These are phyloP conservation scores for Metschnikowia vanudenii DNA, from an alignment of 805 yeast genomes.

Conservation along the genomic window DNA sequence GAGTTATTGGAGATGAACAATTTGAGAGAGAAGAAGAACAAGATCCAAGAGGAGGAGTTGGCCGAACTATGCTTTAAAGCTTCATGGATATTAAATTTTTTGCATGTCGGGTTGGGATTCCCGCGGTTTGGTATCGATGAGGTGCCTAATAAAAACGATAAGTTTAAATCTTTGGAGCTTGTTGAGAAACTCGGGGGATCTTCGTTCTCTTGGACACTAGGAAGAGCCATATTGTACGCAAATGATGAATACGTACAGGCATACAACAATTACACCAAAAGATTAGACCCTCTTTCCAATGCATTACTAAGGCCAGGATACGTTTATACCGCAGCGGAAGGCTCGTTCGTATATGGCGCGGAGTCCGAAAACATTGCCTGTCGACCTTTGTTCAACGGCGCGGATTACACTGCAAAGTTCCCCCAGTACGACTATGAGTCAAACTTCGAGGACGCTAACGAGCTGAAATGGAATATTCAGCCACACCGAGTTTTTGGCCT, in stretches of 20 bases:
- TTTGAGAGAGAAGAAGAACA: constrained; percentile 24
- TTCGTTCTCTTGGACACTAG: constrained; percentile 55
- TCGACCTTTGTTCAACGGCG: constrained; percentile 43
- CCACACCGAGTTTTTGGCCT: constrained; percentile 45
- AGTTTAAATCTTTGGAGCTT: constrained; percentile 41
- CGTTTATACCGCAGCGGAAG: constrained; percentile 47
- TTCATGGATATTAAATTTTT: constrained; percentile 54
- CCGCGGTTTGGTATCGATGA: constrained; percentile 49
- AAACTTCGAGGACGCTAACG: constrained; percentile 26
- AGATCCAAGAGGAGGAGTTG: constrained; percentile 44
- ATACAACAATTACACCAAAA: constrained; percentile 32
- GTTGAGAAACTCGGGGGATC: constrained; percentile 43
- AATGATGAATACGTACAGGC: constrained; percentile 51
- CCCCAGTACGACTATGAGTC: constrained; percentile 33
- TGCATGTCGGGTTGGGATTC: constrained; percentile 61
- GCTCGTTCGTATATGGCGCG: constrained; percentile 51
- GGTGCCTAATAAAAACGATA: constrained; percentile 18
- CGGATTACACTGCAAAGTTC: constrained; percentile 18
- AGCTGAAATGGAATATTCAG: constrained; percentile 43
- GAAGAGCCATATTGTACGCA: constrained; percentile 62
- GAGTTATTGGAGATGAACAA: constrained; percentile 36
- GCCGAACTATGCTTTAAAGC: constrained; percentile 60
- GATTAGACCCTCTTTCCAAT: constrained; percentile 17
- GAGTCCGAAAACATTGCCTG: constrained; percentile 41
- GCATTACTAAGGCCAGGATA: constrained; percentile 42